Evolutionary conservation across 2,329 filamentous ascomycete genomes (phyloP).

Genomic region (Thielaviopsis punctulata): DNA sequence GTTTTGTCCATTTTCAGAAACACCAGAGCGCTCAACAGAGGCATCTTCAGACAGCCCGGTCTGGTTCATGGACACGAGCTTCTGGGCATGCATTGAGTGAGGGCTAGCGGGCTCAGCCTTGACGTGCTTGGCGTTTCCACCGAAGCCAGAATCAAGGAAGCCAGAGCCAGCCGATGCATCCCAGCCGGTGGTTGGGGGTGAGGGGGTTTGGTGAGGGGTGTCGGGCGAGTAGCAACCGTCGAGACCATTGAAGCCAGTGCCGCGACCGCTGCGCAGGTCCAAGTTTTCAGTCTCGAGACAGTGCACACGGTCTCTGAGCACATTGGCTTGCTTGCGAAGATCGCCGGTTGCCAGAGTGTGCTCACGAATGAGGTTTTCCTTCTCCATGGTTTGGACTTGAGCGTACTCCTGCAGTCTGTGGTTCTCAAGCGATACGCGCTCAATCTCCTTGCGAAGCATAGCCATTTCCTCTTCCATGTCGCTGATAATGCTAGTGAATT

Average conservation of each 20-base stretch:
- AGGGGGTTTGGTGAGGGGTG: slow-evolving; percentile 16
- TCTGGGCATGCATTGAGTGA: slow-evolving; percentile 17
- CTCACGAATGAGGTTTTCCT: slow-evolving; percentile 74
- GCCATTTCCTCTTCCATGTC: slow-evolving; percentile 64
- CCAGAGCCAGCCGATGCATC: background rate
- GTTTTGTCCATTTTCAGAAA: slow-evolving; percentile 48
- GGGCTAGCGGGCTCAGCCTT: slow-evolving; percentile 30
- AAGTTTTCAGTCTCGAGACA: slow-evolving; percentile 37
- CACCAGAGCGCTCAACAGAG: slow-evolving; percentile 21
- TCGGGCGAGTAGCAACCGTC: slow-evolving; percentile 67
- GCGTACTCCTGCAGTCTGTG: slow-evolving; percentile 60
- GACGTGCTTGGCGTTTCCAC: slow-evolving; percentile 17
- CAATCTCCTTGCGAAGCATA: slow-evolving; percentile 49
- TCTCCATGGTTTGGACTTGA: slow-evolving; percentile 63
- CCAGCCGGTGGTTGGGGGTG: slow-evolving; percentile 22
- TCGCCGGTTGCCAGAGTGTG: slow-evolving; percentile 85
- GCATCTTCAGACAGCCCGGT: slow-evolving; percentile 17
- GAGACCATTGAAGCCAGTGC: slow-evolving; percentile 58
- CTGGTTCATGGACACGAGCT: slow-evolving; percentile 36
- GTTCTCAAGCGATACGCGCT: slow-evolving; percentile 56
- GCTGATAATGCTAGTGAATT: slow-evolving; percentile 58
- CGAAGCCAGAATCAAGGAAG: slow-evolving; percentile 25
- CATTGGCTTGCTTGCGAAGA: slow-evolving; percentile 78
- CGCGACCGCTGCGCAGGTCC: slow-evolving; percentile 25
- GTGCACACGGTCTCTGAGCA: slow-evolving; percentile 57